Percentiles rank a stretch among this genome's conserved stretches.
Evolutionary conservation across 176 grass and related monocot genomes (phyloP).

Genomic region (Hordeum vulgare): MorexV3_pseudomolecules_assembly NC_058524.1:606802844-606803343

Average conservation of each 20-base stretch:
- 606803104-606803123: neutral
- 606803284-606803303: too few relatives aligned
- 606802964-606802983: conserved; percentile 30
- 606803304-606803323: too few relatives aligned
- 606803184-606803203: neutral
- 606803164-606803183: too few relatives aligned
- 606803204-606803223: neutral
- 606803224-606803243: too few relatives aligned
- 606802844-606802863: neutral
- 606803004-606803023: neutral
- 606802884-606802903: conserved; percentile 78
- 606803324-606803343: too few relatives aligned
- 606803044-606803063: too few relatives aligned
- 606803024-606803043: too few relatives aligned
- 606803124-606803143: neutral
- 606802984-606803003: neutral
- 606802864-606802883: neutral
- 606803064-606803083: neutral
- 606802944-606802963: conserved; percentile 75
- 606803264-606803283: too few relatives aligned
- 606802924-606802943: conserved; percentile 36
- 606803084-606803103: neutral
- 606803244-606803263: too few relatives aligned
- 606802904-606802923: conserved; percentile 59
- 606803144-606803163: neutral